Evolutionary conservation across 1,284 basidiomycete species (phyloP).

Genomic region (Hemileia vastatrix): DNA sequence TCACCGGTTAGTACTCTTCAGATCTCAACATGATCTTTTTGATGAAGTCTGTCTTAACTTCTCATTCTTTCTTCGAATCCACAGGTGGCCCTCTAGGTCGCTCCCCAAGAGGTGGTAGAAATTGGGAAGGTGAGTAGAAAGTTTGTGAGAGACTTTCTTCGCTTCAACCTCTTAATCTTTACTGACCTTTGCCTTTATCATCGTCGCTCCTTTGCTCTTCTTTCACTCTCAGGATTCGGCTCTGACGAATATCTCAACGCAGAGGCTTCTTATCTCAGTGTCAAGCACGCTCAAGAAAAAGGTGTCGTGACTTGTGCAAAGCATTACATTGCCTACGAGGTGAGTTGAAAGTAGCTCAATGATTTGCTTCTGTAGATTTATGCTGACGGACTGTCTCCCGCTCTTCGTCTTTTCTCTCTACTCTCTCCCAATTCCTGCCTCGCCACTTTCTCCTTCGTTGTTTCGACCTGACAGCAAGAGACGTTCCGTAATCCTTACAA

Average conservation of each 20-base stretch:
- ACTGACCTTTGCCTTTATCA: background rate
- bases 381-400: no score
- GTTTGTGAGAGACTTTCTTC: background rate
- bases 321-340: constrained; percentile 40
- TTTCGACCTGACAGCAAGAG: no score
- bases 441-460: no score
- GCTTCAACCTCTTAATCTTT: no score
- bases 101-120: constrained; percentile 59
- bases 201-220: background rate
- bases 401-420: no score
- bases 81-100: no score
- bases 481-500: no score
- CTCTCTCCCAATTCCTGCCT: no score
- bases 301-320: constrained; percentile 38
- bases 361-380: background rate
- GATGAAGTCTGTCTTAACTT: no score
- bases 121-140: constrained; percentile 74
- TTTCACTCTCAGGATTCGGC: constrained; percentile 9
- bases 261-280: constrained; percentile 32
- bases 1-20: no score
- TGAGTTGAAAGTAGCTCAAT: constrained; percentile 22
- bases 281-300: constrained; percentile 34
- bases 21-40: no score
- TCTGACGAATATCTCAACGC: constrained; percentile 35
- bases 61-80: no score